Percentiles rank a stretch among this genome's conserved stretches.
Evolutionary conservation across 2,329 filamentous ascomycete species (phyloP).

Genomic region (Phyllosticta citribraziliensis): DNA sequence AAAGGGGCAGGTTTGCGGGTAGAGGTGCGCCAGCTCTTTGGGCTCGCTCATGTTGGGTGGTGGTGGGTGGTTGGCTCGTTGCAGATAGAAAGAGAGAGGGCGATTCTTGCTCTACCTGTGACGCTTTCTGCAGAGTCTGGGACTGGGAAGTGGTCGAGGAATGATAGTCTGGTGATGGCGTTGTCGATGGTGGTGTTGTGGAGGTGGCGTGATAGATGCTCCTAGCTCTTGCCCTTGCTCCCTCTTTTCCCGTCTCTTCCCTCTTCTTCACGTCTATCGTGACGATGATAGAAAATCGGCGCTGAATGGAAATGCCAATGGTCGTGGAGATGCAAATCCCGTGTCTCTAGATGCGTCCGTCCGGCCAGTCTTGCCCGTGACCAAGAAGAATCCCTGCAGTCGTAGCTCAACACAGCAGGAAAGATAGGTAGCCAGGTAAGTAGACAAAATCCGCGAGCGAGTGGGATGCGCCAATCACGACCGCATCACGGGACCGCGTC

Average conservation of each 20-base stretch:
- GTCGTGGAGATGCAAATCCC: too few relatives aligned
- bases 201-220: background rate
- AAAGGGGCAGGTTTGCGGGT: conserved; percentile 45
- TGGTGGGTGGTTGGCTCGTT: background rate
- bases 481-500: too few relatives aligned
- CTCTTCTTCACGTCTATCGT: background rate
- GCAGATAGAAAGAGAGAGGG: too few relatives aligned
- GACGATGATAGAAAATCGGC: too few relatives aligned
- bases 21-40: conserved; percentile 14
- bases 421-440: too few relatives aligned
- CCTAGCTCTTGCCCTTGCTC: background rate
- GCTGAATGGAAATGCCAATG: background rate
- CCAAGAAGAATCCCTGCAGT: too few relatives aligned
- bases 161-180: background rate
- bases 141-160: background rate
- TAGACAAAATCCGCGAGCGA: too few relatives aligned
- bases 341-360: too few relatives aligned
- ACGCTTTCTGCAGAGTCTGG: too few relatives aligned
- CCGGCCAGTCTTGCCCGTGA: too few relatives aligned
- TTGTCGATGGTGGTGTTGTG: background rate
- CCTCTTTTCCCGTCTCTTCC: background rate
- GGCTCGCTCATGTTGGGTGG: background rate
- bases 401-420: too few relatives aligned
- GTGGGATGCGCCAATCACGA: too few relatives aligned
- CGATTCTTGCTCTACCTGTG: background rate